phyloP scores from a whole-genome alignment of 495 filamentous ascomycete species.

The Neurospora sp. region DNA sequence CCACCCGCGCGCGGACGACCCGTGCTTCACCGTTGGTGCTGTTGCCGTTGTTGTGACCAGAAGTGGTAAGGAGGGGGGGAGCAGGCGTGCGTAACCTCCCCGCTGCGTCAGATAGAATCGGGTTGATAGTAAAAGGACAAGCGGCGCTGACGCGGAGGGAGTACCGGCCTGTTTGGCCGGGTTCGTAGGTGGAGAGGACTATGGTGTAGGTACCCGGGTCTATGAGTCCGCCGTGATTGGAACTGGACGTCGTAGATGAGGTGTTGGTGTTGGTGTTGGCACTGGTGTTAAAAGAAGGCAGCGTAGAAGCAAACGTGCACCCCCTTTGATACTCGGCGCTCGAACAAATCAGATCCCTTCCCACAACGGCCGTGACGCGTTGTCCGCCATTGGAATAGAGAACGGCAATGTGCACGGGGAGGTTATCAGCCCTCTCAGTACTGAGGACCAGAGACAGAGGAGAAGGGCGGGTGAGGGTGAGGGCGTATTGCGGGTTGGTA shows the following conservation, averaged over 20 bases:
- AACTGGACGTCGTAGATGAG: background rate
- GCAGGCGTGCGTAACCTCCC: conserved; percentile 51
- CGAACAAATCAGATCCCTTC: conserved; percentile 66
- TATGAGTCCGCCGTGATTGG: conserved; percentile 18
- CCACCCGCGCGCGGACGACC: conserved; percentile 45
- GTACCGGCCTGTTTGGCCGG: conserved; percentile 64
- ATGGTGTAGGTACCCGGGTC: conserved; percentile 70
- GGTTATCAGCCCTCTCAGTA: conserved; percentile 34
- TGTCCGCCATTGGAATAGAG: conserved; percentile 60
- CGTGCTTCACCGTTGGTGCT: conserved; percentile 33
- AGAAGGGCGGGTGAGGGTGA: conserved; percentile 46
- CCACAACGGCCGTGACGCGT: conserved; percentile 54
- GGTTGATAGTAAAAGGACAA: conserved; percentile 37
- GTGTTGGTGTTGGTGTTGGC: background rate
- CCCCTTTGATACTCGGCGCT: conserved; percentile 79
- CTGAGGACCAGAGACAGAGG: conserved; percentile 63
- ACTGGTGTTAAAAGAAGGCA: background rate
- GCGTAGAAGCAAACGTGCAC: conserved; percentile 53
- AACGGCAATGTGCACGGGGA: conserved; percentile 76
- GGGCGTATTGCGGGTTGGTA: conserved; percentile 73
- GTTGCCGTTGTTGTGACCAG: background rate
- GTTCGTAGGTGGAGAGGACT: conserved; percentile 80
- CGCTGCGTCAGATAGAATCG: conserved; percentile 55
- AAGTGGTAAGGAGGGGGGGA: conserved; percentile 27
- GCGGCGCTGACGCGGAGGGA: conserved; percentile 59